Evolutionary conservation across 768 basidiomycete genomes (phyloP), one percentile per base, ranked within the genome.

Genomic region (Psilocybe subaeruginosa): DNA sequence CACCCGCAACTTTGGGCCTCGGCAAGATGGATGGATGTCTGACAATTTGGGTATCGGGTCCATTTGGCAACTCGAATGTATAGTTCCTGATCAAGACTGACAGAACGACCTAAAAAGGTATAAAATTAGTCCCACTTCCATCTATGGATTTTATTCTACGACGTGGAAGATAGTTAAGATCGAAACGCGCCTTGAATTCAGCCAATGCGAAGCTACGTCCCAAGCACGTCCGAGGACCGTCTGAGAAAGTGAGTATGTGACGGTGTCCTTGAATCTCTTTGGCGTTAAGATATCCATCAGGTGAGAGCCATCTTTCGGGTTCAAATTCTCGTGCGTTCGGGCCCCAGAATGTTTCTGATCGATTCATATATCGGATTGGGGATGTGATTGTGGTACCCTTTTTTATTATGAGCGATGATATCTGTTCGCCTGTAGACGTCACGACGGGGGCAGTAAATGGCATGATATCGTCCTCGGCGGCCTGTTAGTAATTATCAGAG

Each of bases 231-330:
- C 83, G 69, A 1, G 82, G 81, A 0, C 85, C 84, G 66, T 84
- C 82, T 9, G 77, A 72, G 62, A 86, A 86, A 0, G 82, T 81
- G 27, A 85, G 68, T 9, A 85, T 67, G 64, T 85, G 83, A 0
- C 78, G 75, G 62, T 85, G 74, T 12, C 83, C 85, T 64, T 80
- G 78, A 2, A 84, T 72, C 29, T 78, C 77, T 37, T 77, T 78
- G 0, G 78, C 77, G 30, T 64, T 58, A 3, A 60, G 54, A 16
- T 62, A 61, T 0, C 73, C 70, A 12, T 71, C 72, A 4, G 73
- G 70, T 4, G 64, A 64, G 8, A 90, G 73, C 90, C 90, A 91
- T 4, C 90, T 77, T 56, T 86, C 85, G 0, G 89, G 90, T 43
- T 81, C 76, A 70, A 86, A 92, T 50, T 79, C 79, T 23, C 79